Evolutionary conservation across 2,329 filamentous ascomycete genomes (phyloP), one percentile per base, ranked within the genome.

Genomic region (Tolypocladium cylindrosporum): DNA sequence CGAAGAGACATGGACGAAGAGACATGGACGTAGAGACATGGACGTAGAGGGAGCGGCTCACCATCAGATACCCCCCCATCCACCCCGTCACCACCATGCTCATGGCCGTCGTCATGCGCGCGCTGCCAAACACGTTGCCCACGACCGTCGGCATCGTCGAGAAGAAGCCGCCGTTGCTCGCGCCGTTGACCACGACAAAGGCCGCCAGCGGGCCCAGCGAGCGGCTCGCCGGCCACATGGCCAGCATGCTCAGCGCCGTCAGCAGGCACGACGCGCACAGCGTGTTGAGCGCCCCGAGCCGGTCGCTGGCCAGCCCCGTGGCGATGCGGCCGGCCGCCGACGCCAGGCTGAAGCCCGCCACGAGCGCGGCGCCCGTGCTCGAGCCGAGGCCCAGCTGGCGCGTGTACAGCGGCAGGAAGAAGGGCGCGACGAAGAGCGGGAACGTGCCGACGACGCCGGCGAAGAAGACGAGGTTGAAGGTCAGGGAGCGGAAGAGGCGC

Each of bases 91-190:
- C 77, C 42, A 83, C 76, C 81, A 86, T 85, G 5, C 81, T 77
- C 78, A 87, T 83, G 0, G 80, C 82, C 24, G 83, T 77, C 4
- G 77, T 73, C 42, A 83, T 76, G 4, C 79, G 72, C 1, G 75
- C 76, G 4, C 76, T 80, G 1, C 82, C 83, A 69, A 85, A 85
- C 0, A 83, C 76, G 61, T 78, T 83, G 0, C 80, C 78, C 0
- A 86, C 79, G 2, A 83, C 83, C 0, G 84, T 86, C 0, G 84
- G 84, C 75, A 86, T 84, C 0, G 80, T 80, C 1, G 80, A 78
- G 64, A 87, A 87, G 71, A 87, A 87, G 0, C 79, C 82, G 0
- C 84, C 84, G 62, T 86, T 86, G 6, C 79, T 76, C 42, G 78
- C 70, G 0, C 84, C 84, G 61, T 86, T 87, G 27, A 86, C 69